phyloP scores from a whole-genome alignment of 1,139 yeast species.

The Wickerhamomyces sp. region DNA sequence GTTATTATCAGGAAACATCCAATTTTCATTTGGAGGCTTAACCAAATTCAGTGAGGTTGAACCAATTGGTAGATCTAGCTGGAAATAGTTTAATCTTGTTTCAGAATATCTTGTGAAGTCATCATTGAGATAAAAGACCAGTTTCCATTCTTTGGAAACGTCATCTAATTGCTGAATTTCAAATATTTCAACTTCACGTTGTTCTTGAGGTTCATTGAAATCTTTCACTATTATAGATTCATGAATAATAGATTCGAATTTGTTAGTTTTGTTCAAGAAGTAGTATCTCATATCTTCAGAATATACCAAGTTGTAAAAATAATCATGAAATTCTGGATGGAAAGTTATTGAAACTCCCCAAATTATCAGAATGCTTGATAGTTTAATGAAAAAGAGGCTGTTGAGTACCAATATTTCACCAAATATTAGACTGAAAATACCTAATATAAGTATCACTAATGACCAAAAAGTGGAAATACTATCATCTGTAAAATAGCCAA shows the following conservation, averaged over 20 bases:
- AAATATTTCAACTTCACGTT: slow-evolving; percentile 54
- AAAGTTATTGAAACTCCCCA: slow-evolving; percentile 49
- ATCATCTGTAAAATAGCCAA: slow-evolving; percentile 65
- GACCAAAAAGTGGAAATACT: slow-evolving; percentile 53
- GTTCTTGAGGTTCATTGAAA: slow-evolving; percentile 29
- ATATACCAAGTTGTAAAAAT: slow-evolving; percentile 40
- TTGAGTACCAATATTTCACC: slow-evolving; percentile 28
- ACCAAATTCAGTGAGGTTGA: slow-evolving; percentile 34
- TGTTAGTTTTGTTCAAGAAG: slow-evolving; percentile 42
- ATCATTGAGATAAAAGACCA: slow-evolving; percentile 51
- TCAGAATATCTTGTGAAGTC: slow-evolving; percentile 44
- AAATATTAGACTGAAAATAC: slow-evolving; percentile 32
- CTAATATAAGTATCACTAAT: slow-evolving; percentile 29
- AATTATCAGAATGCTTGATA: slow-evolving; percentile 33
- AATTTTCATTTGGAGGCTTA: slow-evolving; percentile 47
- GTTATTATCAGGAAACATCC: slow-evolving; percentile 44
- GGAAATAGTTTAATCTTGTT: slow-evolving; percentile 27
- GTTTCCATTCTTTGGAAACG: slow-evolving; percentile 53
- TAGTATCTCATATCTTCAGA: slow-evolving; percentile 60
- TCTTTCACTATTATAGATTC: slow-evolving; percentile 28
- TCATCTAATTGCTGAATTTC: slow-evolving; percentile 61
- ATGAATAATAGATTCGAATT: slow-evolving; percentile 36
- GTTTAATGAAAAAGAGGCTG: slow-evolving; percentile 34
- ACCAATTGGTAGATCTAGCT: slow-evolving; percentile 23
- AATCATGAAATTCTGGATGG: slow-evolving; percentile 53